These are phyloP conservation scores for Elasticomyces elasticus DNA, from an alignment of 495 filamentous ascomycete species.

Conservation along the genomic window DNA sequence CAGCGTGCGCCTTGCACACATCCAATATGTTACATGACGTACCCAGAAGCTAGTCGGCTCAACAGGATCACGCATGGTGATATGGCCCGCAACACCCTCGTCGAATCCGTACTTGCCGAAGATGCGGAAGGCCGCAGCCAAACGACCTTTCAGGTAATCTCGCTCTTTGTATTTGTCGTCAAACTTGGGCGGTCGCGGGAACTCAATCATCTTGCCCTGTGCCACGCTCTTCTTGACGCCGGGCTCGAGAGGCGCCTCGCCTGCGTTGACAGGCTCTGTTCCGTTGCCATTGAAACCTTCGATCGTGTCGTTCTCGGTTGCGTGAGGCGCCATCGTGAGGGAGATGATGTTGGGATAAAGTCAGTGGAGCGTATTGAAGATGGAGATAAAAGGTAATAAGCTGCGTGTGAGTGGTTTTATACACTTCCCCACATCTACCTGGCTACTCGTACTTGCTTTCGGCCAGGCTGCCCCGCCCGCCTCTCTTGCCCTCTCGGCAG, in stretches of 20 bases:
- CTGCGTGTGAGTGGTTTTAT: background rate
- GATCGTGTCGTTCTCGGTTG: background rate
- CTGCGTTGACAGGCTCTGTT: conserved; percentile 14
- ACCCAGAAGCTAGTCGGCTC: conserved; percentile 18
- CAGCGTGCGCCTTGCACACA: background rate
- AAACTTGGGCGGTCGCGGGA: conserved; percentile 47
- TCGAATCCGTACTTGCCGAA: conserved; percentile 61
- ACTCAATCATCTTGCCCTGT: conserved; percentile 36
- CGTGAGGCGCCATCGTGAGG: conserved; percentile 20
- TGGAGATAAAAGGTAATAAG: background rate
- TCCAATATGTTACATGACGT: background rate
- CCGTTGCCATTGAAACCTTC: conserved; percentile 7
- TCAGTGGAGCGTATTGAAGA: background rate
- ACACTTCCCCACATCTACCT: background rate
- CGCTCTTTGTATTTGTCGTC: conserved; percentile 52
- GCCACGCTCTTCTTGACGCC: conserved; percentile 22
- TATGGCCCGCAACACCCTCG: conserved; percentile 40
- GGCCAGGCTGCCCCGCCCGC: too few relatives aligned
- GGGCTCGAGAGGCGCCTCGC: conserved; percentile 25
- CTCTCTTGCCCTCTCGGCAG: too few relatives aligned
- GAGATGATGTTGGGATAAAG: background rate
- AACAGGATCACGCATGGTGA: conserved; percentile 29
- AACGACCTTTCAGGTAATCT: conserved; percentile 54
- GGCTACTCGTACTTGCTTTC: background rate
- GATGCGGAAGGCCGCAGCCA: conserved; percentile 59